Base-by-base conservation (phyloP, 352 stramenopile genomes). In the Blastocystis sp. region DNA sequence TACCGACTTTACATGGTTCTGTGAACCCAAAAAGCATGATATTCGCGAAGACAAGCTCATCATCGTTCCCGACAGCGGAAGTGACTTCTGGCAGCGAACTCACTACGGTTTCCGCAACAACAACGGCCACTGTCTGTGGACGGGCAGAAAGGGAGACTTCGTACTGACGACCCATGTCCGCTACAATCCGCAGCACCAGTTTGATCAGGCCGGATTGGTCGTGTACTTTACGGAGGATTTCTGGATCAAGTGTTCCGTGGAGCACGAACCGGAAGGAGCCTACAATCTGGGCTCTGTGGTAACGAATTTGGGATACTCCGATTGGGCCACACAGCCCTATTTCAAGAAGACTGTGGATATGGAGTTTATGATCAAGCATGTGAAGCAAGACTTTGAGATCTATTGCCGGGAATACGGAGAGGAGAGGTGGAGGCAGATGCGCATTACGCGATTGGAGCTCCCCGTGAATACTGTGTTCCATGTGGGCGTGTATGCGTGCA, bases 361-460 rank as follows among this genome's bases (percentile, higher is more conserved):
- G 63, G 75, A 85, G 51, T 85, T 85, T n/a, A 85, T 76, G 75
- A 76, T 85, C 75, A 85, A 76, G 56, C 75, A 76, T 75, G 27
- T 76, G 6, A 61, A 63, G 42, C 40, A 56, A 29, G 75, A 85
- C 53, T 85, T 85, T 53, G 57, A 76, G 21, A 76, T 85, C 29
- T 85, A 85, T 29, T 85, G 63, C 42, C 46, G 75, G 29, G 57
- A 72, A 44, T 75, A 51, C 40, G 75, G 75, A 76, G 40, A 27
- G 18, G 51, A 73, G 21, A 27, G 46, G 8, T 85, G 75, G 75
- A 34, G 59, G 16, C 75, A 85, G 63, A 38, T 85, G 32, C 57
- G 75, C 38, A 85, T 85, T 38, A 59, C 27, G 1, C 49, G 63
- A 36, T 36, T 85, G 24, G 46, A 72, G 32, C 18, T 85, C 9